phyloP scores from a whole-genome alignment of 306 rosid species.

The cucumber (Cucumis sativus) region Cucumber_9930_V3 NC_026655.2:31497001-31497500 shows the following conservation, averaged over 20 bases:
- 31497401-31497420: background rate
- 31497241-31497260: conserved; percentile 93
- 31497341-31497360: background rate
- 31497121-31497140: conserved; percentile 94
- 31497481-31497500: conserved; percentile 99
- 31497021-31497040: background rate
- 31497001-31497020: background rate
- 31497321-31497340: background rate
- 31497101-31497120: conserved; percentile 71
- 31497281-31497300: background rate
- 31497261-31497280: conserved; percentile 56
- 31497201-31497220: conserved; percentile 97
- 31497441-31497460: background rate
- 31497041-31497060: background rate
- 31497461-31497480: conserved; percentile 66
- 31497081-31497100: background rate
- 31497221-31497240: conserved; percentile 80
- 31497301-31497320: background rate
- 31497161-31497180: conserved; percentile 91
- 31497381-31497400: background rate
- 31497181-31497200: conserved; percentile 93
- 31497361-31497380: background rate
- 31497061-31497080: background rate
- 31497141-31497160: conserved; percentile 96
- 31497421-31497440: background rate